Percentiles rank a stretch among this genome's conserved stretches.
Conservation (phyloP, 108 stramenopile genomes). For the Pseudonitzschia delicatissima region DNA sequence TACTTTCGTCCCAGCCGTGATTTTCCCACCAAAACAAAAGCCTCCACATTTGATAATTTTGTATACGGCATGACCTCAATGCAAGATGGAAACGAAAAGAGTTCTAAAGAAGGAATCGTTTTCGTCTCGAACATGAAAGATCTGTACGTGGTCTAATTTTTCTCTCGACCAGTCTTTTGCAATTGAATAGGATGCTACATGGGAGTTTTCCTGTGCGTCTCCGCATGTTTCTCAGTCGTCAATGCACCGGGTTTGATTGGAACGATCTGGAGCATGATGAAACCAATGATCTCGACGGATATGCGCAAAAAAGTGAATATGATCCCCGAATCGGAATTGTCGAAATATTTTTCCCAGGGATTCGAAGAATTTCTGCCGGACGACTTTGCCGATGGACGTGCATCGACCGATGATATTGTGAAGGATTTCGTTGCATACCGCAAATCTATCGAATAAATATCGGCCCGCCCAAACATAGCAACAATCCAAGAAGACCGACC, state of each 20-base stretch:
- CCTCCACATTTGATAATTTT: slow-evolving; percentile 39
- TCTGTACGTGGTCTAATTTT: no score
- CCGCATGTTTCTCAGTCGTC: slow-evolving; percentile 49
- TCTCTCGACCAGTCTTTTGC: no score
- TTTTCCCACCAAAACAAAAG: slow-evolving; percentile 34
- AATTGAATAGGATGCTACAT: slow-evolving; percentile 49
- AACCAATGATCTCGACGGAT: slow-evolving; percentile 34
- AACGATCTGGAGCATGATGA: slow-evolving; percentile 47
- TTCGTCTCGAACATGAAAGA: no score
- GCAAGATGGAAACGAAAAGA: slow-evolving; percentile 25
- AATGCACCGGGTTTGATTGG: slow-evolving; percentile 56
- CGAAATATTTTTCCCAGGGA: slow-evolving; percentile 19
- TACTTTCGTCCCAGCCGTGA: slow-evolving; percentile 49
- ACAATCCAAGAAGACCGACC: no score
- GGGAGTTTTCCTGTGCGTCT: slow-evolving; percentile 42
- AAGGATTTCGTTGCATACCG: slow-evolving; percentile 37
- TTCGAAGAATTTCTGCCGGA: slow-evolving; percentile 42
- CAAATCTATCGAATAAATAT: slow-evolving; percentile 25
- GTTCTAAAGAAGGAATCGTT: slow-evolving; percentile 34
- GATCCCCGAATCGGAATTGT: slow-evolving; percentile 30
- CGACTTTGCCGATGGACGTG: slow-evolving; percentile 32
- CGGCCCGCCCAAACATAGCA: no score
- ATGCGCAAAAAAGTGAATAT: slow-evolving; percentile 45
- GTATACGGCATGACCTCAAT: slow-evolving; percentile 42
- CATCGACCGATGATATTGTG: slow-evolving; percentile 27